Evolutionary conservation across 495 filamentous ascomycete species (phyloP).

Genomic region (Aspergillus conjunctus): DNA sequence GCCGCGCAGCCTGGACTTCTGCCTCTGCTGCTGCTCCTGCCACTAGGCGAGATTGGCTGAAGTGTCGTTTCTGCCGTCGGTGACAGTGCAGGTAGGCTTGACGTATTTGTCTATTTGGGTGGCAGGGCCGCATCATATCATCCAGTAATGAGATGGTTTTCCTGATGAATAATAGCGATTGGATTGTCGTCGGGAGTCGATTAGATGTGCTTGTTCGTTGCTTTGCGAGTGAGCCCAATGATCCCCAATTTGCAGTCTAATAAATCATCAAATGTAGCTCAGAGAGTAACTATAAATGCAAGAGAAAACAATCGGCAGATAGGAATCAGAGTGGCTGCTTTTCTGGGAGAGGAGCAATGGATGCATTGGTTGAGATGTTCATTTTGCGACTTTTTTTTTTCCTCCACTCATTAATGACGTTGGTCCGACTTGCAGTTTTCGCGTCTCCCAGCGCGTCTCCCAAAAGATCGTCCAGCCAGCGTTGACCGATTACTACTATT

Average conservation of each 20-base stretch:
- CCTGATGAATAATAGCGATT: constrained; percentile 3
- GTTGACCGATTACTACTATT: neutral
- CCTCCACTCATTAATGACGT: constrained; percentile 35
- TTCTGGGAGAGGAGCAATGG: neutral
- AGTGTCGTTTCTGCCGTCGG: constrained; percentile 22
- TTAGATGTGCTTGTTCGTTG: neutral
- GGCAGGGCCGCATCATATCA: constrained; percentile 26
- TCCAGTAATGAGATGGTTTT: constrained; percentile 34
- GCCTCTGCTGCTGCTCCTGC: constrained; percentile 34
- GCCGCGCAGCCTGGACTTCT: constrained; percentile 56
- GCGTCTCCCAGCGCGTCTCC: constrained; percentile 48
- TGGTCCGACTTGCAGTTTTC: constrained; percentile 34
- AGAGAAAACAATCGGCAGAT: neutral
- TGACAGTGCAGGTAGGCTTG: constrained; percentile 3
- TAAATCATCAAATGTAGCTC: no score
- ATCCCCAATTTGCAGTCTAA: no score
- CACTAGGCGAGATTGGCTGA: constrained; percentile 30
- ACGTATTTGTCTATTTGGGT: constrained; percentile 27
- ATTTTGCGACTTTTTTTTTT: constrained; percentile 3
- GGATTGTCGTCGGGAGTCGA: neutral
- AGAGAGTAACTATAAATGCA: no score
- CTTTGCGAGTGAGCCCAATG: no score
- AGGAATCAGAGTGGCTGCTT: neutral
- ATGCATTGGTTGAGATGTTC: neutral
- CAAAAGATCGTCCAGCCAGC: constrained; percentile 12